Evolutionary conservation across 257 asterid species (phyloP).

Genomic region (Solanum infundibuliforme): DNA sequence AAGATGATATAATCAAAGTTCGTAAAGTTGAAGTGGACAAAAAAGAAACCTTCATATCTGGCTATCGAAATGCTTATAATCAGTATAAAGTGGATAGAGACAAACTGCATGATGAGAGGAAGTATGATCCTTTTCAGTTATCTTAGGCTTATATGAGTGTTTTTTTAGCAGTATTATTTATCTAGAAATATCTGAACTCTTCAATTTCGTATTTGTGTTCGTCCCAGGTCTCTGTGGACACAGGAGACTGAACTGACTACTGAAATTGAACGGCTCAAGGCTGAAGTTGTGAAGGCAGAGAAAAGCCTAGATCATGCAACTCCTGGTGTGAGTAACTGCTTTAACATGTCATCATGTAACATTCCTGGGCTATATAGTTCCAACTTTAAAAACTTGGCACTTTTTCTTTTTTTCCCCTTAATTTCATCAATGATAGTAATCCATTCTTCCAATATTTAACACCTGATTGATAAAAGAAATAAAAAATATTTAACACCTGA

Average conservation of each 20-base stretch:
- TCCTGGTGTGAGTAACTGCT: conserved; percentile 72
- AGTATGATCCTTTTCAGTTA: conserved; percentile 35
- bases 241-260: conserved; percentile 60
- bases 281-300: conserved; percentile 88
- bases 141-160: conserved; percentile 2
- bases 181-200: background rate
- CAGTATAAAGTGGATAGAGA: conserved; percentile 66
- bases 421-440: background rate
- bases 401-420: background rate
- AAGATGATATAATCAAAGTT: conserved; percentile 53
- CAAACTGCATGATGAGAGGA: conserved; percentile 72
- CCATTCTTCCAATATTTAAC: background rate
- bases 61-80: conserved; percentile 62
- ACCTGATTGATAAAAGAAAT: background rate
- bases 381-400: background rate
- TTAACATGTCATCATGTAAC: background rate
- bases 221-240: conserved; percentile 74
- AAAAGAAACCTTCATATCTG: conserved; percentile 57
- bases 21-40: conserved; percentile 59
- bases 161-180: background rate
- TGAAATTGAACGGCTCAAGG: conserved; percentile 74
- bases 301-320: conserved; percentile 96
- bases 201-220: conserved; percentile 10
- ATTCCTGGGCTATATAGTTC: background rate
- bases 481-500: background rate